Base-by-base conservation (phyloP, 1,284 basidiomycete species). In the Chalciporus sp. region DNA sequence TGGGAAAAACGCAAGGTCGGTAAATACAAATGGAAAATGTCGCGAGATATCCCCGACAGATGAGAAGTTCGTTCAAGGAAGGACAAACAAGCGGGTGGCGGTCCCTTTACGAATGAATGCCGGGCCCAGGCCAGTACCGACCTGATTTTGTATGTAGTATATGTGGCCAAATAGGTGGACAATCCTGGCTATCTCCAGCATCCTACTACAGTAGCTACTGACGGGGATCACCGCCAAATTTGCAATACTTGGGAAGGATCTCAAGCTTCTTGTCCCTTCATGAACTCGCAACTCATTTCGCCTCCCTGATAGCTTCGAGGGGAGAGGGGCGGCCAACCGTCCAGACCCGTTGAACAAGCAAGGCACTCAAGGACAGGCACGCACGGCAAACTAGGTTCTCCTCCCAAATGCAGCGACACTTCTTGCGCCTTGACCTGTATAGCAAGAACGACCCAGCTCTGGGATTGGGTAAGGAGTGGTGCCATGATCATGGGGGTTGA, bases 211-310 rank as follows among this genome's bases (percentile, higher is more conserved):
- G 29, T 31, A 33, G 12, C 40, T 17, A 17, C 40, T 11, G 60
- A 63, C 62, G 65, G 62, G 63, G 65, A 66, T 67, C 65, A 67
- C n/a, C 42, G 12, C 50, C n/a, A n/a, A 55, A 51, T 33, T 48
- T 41, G 45, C 29, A 46, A 49, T 42, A 14, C 10, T 17, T 37
- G n/a, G 35, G 17, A 17, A 3, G n/a, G 35, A 37, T 37, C 35
- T n/a, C 35, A 16, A 23, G 3, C 23, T 35, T 35, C n/a, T 17
- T 11, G 35, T n/a, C 27, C 57, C 44, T n/a, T 26, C 47, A 58
- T 55, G 51, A 55, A 48, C 48, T 61, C 39, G 1, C 42, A 29
- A 10, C 5, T 53, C 62, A 65, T 58, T 67, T 63, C 65, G 63
- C 65, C 49, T 67, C 62, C 61, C 44, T n/a, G 1, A 19, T 37